Conservation (phyloP, 345 rosid genomes). For the Pistacia atlantica region DNA sequence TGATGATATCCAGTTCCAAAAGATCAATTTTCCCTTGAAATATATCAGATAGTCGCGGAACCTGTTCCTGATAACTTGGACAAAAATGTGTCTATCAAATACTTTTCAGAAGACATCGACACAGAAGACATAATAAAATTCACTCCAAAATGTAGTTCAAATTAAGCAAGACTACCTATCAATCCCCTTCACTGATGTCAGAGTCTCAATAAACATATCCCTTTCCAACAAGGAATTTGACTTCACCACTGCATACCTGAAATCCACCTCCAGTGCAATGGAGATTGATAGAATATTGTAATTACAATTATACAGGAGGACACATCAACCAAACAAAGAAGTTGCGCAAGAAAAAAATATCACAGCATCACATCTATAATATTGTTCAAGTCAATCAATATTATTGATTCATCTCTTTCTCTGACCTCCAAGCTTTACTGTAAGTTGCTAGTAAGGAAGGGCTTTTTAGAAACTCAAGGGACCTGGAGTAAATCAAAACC, state of each 20-base stretch:
- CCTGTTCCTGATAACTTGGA: too few relatives aligned
- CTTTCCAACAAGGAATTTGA: not conserved
- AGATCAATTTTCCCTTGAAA: too few relatives aligned
- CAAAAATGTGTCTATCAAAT: too few relatives aligned
- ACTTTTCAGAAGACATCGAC: too few relatives aligned
- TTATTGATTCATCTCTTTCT: not conserved
- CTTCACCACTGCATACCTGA: not conserved
- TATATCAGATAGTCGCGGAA: too few relatives aligned
- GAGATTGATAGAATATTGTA: not conserved
- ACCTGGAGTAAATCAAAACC: not conserved
- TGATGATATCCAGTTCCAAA: too few relatives aligned
- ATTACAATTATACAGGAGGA: not conserved
- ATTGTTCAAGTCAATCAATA: not conserved
- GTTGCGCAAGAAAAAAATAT: not conserved
- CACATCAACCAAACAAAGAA: not conserved
- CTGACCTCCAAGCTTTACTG: not conserved
- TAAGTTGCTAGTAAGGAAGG: not conserved
- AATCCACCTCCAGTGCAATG: not conserved
- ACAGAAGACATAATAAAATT: too few relatives aligned
- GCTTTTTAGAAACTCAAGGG: not conserved
- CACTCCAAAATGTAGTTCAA: too few relatives aligned
- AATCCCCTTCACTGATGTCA: too few relatives aligned
- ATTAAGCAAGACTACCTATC: too few relatives aligned
- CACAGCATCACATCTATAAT: not conserved
- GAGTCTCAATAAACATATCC: not conserved